Evolutionary conservation across 2,329 filamentous ascomycete species (phyloP).

Genomic region (Cladophialophora carrionii): DNA sequence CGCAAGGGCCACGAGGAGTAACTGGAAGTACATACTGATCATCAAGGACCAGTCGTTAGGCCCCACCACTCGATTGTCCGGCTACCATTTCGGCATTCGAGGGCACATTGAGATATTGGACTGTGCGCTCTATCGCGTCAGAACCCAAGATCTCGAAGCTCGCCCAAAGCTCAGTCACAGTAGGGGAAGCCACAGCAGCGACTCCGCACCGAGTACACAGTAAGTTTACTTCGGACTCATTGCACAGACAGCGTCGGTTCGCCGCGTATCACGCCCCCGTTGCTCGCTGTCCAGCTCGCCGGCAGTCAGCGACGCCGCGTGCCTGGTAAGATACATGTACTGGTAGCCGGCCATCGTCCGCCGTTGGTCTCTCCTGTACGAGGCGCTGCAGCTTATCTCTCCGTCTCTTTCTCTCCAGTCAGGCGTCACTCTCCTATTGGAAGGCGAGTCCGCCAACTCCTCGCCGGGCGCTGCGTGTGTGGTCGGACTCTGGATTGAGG

Average conservation of each 20-base stretch:
- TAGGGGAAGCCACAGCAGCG: background rate
- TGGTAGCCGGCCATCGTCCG: background rate
- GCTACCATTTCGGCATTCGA: background rate
- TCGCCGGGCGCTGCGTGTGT: constrained; percentile 4
- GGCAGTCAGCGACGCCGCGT: background rate
- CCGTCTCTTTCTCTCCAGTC: background rate
- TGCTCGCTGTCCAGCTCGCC: background rate
- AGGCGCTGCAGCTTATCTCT: background rate
- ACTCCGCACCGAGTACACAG: background rate
- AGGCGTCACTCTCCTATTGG: background rate
- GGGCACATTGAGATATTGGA: background rate
- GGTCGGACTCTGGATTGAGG: constrained; percentile 24
- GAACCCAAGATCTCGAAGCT: background rate
- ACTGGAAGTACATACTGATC: no score
- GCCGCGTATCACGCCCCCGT: background rate
- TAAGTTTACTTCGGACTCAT: no score
- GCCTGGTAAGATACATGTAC: background rate
- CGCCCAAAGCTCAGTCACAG: no score
- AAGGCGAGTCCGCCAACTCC: constrained; percentile 5
- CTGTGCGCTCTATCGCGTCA: background rate
- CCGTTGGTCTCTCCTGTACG: background rate
- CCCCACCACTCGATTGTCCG: background rate
- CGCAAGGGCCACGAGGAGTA: no score
- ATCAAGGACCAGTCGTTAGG: background rate
- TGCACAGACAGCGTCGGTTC: background rate